Percentiles rank a stretch among this genome's conserved stretches.
Evolutionary conservation across 495 filamentous ascomycete species (phyloP).

Genomic region (Pseudotulostoma volvatum): DNA sequence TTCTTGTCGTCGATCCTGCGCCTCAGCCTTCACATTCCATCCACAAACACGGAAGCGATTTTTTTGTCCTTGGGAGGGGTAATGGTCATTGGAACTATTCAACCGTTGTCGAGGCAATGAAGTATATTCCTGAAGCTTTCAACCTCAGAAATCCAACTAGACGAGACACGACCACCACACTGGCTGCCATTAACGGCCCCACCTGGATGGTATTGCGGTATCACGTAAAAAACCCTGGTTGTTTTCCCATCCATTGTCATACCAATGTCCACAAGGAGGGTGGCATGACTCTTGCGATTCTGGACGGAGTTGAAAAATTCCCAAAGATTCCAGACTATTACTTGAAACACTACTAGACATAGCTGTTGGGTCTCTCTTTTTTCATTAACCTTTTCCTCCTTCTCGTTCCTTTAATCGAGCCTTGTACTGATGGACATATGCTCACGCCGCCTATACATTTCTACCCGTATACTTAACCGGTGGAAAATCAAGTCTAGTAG

Average conservation of each 20-base stretch:
- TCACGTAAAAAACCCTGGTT: constrained; percentile 40
- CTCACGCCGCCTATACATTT: no score
- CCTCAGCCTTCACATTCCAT: constrained; percentile 34
- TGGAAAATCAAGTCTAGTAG: no score
- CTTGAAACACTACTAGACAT: no score
- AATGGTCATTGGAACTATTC: constrained; percentile 31
- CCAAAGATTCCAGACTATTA: no score
- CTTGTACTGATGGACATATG: no score
- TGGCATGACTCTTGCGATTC: constrained; percentile 38
- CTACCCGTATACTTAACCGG: no score
- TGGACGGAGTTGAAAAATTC: constrained; percentile 46
- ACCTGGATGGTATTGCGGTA: constrained; percentile 40
- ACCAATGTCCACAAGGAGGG: constrained; percentile 39
- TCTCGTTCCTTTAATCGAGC: no score
- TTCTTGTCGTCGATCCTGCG: constrained; percentile 18
- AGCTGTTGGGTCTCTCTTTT: no score
- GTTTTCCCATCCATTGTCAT: constrained; percentile 45
- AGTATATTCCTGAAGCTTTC: constrained; percentile 29
- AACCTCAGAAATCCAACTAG: constrained; percentile 37
- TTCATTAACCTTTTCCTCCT: no score
- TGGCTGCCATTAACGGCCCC: constrained; percentile 15
- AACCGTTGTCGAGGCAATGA: constrained; percentile 34
- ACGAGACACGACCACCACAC: constrained; percentile 34
- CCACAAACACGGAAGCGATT: constrained; percentile 49
- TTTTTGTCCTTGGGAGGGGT: constrained; percentile 37